Base-by-base conservation (phyloP, 768 basidiomycete species). In the Paxillus ammoniavirescens region DNA sequence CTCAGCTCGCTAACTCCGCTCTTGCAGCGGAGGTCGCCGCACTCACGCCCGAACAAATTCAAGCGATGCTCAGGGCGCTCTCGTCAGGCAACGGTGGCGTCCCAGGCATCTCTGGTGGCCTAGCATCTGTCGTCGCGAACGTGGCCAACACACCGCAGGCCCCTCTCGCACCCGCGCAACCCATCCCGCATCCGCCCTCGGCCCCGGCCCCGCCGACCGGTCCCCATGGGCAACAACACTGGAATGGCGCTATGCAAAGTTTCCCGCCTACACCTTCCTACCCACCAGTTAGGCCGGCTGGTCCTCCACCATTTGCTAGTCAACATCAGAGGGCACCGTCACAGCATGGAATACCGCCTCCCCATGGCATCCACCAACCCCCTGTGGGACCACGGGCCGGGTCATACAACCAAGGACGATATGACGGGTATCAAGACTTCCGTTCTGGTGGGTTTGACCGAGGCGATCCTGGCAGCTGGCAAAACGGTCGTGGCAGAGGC, bases 1-100 rank as follows among this genome's bases (percentile, higher is more conserved):
- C 76, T 14, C 68, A 72, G 31, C 67, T 75, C 35, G 71, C 77
- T 55, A 73, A 80, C 17, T 71, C 79, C 13, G 77, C 79, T 15
- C 77, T 92, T 37, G 84, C 84, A 8, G 82, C 85, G 5, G 85
- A 89, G 61, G 82, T 91, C 6, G 85, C 89, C 6, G 76, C 83
- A 35, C 77, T 91, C 14, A 88, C 87, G 2, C 87, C 87, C 0
- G 89, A 88, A 46, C 89, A 91, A 65, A 82, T 91, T 36, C 83
- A 87, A 55, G 68, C 79, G 45, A 81, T 91, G 69, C 71, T 91
- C 12, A 78, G 79, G 35, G 77, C 84, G 0, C 74, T 91, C 4
- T 66, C 73, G 15, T 75, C 78, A 2, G 71, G 72, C 47, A 75
- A 69, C 43, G 66, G 76, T 8, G 65, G 68, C 56, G 60, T 64